Percentiles rank a stretch among this genome's conserved stretches.
Evolutionary conservation across 2,329 filamentous ascomycete genomes (phyloP).

Genomic region (Aureobasidium melanogenum): DNA sequence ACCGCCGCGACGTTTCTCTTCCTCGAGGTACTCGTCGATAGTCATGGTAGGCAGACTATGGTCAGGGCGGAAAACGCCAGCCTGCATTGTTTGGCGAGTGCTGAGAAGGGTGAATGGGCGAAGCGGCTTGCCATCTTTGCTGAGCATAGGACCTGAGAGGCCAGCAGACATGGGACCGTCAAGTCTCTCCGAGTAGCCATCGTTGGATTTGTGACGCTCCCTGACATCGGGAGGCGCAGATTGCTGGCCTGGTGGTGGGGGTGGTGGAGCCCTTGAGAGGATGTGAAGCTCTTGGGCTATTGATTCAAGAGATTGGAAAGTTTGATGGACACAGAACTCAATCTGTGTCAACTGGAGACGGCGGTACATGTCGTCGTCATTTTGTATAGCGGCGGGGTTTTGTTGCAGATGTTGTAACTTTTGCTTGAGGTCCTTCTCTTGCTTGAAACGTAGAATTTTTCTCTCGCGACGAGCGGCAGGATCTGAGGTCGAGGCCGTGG

Average conservation of each 20-base stretch:
- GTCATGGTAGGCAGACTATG: conserved; percentile 96
- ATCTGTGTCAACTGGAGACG: conserved; percentile 70
- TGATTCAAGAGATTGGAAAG: conserved; percentile 81
- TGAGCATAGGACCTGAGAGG: conserved; percentile 63
- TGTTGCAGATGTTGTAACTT: conserved; percentile 64
- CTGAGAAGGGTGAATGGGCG: conserved; percentile 83
- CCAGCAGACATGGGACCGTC: conserved; percentile 47
- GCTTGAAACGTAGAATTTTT: conserved; percentile 77
- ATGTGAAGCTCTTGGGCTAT: conserved; percentile 79
- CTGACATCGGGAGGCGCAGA: conserved; percentile 34
- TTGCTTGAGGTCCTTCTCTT: conserved; percentile 76
- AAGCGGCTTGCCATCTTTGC: conserved; percentile 70
- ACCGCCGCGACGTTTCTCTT: conserved; percentile 73
- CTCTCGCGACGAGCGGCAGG: conserved; percentile 64
- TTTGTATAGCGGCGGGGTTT: conserved; percentile 52
- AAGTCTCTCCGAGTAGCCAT: conserved; percentile 62
- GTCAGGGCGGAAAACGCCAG: conserved; percentile 78
- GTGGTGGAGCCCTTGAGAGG: conserved; percentile 60
- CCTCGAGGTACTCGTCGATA: conserved; percentile 94
- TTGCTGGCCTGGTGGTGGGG: conserved; percentile 33
- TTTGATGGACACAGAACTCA: conserved; percentile 62
- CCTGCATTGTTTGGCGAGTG: conserved; percentile 63
- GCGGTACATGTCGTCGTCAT: conserved; percentile 78
- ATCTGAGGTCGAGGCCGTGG: conserved; percentile 57
- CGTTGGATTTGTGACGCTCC: conserved; percentile 31